Base-by-base conservation (phyloP, 768 basidiomycete species). In the Tremella yokohamensis region DNA sequence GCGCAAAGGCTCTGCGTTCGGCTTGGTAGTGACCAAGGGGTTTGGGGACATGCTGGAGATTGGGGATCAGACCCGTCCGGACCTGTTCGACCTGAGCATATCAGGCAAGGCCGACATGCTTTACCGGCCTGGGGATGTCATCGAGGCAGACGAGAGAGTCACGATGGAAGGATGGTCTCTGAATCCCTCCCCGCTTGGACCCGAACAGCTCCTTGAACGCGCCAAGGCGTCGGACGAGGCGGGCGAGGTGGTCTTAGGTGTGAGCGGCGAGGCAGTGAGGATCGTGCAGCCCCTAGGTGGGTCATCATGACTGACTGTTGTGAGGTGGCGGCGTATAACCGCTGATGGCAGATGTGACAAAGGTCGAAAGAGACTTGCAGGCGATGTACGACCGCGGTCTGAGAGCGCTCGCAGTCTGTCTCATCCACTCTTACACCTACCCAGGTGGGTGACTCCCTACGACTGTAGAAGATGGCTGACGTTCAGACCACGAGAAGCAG, bases 41-140 rank as follows among this genome's bases (percentile, higher is more conserved):
- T 72, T 70, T 64, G 56, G 75, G 72, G 93, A 96, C 75, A 84
- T 97, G 11, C 82, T 98, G 6, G 81, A 88, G 34, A 97, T 98
- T 58, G 90, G 91, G 8, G 96, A 96, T 75, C 94, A 97, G 74
- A 87, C 90, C 16, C 87, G 94, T 18, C 94, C 94, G 1, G 85
- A 84, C 68, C 96, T 97, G 65, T 98, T 98, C 68, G 93, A 96
- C 76, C 82, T 98, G 22, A 88, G 93, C 68, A 93, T 97, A 72
- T 8, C 20, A 19, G 48, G 15, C 15, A 24, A 16, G 48, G 83
- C 64, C 12, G 69, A 73, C 20, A 62, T 72, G 6, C 57, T 60
- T 0, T 87, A 89, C 2, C 79, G 97, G 6, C 97, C 93, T 74
- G 83, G 84, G 0, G 78, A 80, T 2, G 88, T 90, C 2, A 68